Percentiles rank a stretch among this genome's conserved stretches.
phyloP scores from a whole-genome alignment of 2,329 filamentous ascomycete species.

The Fusarium bactridioides region DNA sequence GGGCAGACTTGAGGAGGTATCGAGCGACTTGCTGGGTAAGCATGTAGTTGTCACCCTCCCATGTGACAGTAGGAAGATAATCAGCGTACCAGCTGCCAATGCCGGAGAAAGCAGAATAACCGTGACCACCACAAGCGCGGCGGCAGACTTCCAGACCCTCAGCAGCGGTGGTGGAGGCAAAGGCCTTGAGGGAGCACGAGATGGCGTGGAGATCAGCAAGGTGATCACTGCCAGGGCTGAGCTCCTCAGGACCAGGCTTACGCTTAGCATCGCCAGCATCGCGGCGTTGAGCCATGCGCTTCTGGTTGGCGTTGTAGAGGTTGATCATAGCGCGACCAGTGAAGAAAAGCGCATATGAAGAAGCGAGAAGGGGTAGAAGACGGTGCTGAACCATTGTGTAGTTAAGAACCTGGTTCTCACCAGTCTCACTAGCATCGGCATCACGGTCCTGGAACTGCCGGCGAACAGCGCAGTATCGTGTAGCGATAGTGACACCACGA shows the following conservation, averaged over 20 bases:
- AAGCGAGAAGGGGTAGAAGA: slow-evolving; percentile 74
- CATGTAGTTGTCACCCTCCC: slow-evolving; percentile 87
- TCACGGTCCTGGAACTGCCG: slow-evolving; percentile 83
- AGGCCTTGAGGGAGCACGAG: slow-evolving; percentile 78
- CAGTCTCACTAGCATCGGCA: slow-evolving; percentile 61
- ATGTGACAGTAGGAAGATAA: slow-evolving; percentile 74
- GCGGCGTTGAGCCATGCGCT: slow-evolving; percentile 62
- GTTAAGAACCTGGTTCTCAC: slow-evolving; percentile 79
- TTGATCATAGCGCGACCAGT: slow-evolving; percentile 80
- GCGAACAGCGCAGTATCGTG: slow-evolving; percentile 75
- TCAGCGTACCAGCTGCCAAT: slow-evolving; percentile 79
- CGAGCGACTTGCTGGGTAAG: slow-evolving; percentile 80
- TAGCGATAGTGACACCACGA: slow-evolving; percentile 79
- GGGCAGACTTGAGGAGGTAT: slow-evolving; percentile 79
- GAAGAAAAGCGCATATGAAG: slow-evolving; percentile 81
- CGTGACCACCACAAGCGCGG: slow-evolving; percentile 79
- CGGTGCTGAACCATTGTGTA: slow-evolving; percentile 84
- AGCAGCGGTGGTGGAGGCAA: slow-evolving; percentile 74
- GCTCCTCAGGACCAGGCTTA: slow-evolving; percentile 73
- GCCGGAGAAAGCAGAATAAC: slow-evolving; percentile 78
- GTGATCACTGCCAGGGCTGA: slow-evolving; percentile 67
- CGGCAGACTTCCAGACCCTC: slow-evolving; percentile 80
- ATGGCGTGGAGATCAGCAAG: slow-evolving; percentile 79
- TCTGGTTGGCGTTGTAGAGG: slow-evolving; percentile 76
- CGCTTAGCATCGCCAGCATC: slow-evolving; percentile 54